A percentile compares a stretch with the other conserved stretches of the same genome.
These are phyloP conservation scores for Bipolaris victoriae DNA, from an alignment of 2,329 filamentous ascomycete species.

Conservation along the genomic window DNA sequence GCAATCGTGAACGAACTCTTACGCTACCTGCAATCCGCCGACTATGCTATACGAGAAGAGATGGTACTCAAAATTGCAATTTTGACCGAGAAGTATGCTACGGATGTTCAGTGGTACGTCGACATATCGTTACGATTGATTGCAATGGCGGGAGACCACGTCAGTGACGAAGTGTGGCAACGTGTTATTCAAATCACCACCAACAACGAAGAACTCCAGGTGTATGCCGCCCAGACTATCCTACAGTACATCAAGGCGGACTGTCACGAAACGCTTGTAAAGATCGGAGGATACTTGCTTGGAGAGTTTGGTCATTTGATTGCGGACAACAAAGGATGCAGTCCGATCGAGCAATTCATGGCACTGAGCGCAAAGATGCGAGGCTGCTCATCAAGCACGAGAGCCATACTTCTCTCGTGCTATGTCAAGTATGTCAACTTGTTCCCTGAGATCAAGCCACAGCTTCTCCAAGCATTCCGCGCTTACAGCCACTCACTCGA, in stretches of 20 bases:
- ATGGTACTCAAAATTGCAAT: constrained; percentile 99
- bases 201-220: constrained; percentile 97
- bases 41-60: constrained; percentile 97
- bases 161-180: constrained; percentile 99
- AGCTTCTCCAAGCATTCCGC: constrained; percentile 87
- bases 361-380: constrained; percentile 89
- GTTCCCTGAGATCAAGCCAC: constrained; percentile 97
- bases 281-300: constrained; percentile 94
- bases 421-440: constrained; percentile 98
- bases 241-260: constrained; percentile 92
- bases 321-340: constrained; percentile 88
- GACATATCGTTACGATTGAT: constrained; percentile 94
- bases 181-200: constrained; percentile 98
- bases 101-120: constrained; percentile 98
- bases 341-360: constrained; percentile 95
- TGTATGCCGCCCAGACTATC: constrained; percentile 93
- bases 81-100: constrained; percentile 96
- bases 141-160: constrained; percentile 95
- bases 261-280: constrained; percentile 95
- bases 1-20: constrained; percentile 92
- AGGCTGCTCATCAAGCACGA: constrained; percentile 84
- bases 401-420: constrained; percentile 91
- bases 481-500: constrained; percentile 94
- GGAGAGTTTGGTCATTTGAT: constrained; percentile 98
- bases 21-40: constrained; percentile 92